phyloP scores from a whole-genome alignment of 148 eudicot species.

The Tetragonia tetragonoides region DNA sequence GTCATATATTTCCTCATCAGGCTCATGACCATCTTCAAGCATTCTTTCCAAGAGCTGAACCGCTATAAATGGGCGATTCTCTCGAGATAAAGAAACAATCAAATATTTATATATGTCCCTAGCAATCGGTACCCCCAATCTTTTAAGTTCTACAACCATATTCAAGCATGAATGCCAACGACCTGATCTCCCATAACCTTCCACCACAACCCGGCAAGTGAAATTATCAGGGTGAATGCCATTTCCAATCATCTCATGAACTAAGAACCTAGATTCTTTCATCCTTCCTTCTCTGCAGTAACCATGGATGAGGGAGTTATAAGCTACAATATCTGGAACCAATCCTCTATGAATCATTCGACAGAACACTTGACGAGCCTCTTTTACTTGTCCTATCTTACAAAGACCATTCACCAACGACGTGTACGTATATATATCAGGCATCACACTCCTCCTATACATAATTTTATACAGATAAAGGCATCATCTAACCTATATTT shows the following conservation, averaged over 20 bases:
- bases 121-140: conserved; percentile 43
- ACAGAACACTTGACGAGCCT: conserved; percentile 62
- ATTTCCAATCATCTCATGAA: conserved; percentile 65
- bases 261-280: conserved; percentile 57
- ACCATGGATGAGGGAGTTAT: conserved; percentile 75
- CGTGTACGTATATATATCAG: conserved; percentile 75
- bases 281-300: conserved; percentile 78
- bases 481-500: conserved; percentile 71
- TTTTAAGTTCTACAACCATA: conserved; percentile 58
- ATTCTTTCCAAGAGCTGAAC: conserved; percentile 55
- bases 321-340: conserved; percentile 60
- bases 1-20: conserved; percentile 46
- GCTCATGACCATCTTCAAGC: conserved; percentile 48
- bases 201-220: conserved; percentile 61
- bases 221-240: conserved; percentile 60
- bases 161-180: conserved; percentile 70
- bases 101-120: conserved; percentile 46
- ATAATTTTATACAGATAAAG: conserved; percentile 72
- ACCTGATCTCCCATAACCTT: conserved; percentile 56
- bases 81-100: conserved; percentile 53
- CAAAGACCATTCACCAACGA: conserved; percentile 80
- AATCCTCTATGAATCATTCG: conserved; percentile 68
- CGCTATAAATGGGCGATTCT: conserved; percentile 65
- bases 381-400: conserved; percentile 63
- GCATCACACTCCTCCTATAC: conserved; percentile 69